Evolutionary conservation across 371 early-diverging fungal genomes (phyloP), one percentile per base, ranked within the genome.

Genomic region (Haplosporangium sp.): DNA sequence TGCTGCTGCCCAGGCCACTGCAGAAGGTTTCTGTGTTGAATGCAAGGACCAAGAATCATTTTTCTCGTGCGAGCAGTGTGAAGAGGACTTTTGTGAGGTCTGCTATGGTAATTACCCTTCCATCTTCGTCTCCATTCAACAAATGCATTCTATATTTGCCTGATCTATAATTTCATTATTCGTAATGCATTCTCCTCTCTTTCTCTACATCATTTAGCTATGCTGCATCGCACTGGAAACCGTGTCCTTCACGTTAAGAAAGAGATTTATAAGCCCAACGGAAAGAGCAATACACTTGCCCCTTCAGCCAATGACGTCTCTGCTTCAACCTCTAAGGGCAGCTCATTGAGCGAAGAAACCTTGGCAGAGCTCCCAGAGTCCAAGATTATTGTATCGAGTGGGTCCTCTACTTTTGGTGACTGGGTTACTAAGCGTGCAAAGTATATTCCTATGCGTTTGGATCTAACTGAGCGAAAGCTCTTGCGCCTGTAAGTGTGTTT

Each of bases 361-460:
- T 19, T 75, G 63, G 20, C 58, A 19, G 85, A 76, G 5, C 56
- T 71, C 3, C 70, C 72, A 69, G 73, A 71, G 27, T 60, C 81
- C 65, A 79, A 83, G 66, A 78, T 86, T n/a, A 85, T 74, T 40
- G 69, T 85, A 56, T 82, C 87, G 11, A 64, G 71, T 20, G 85
- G 82, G 13, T 86, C 83, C 10, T 66, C 83, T 1, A 72, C 82
- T 42, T 89, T 93, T 72, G 91, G 91, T 3, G 89, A 89, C 61
- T 94, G 94, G 91, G 93, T 96, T 83, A 85, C 86, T 57, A 93
- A 91, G 76, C 91, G 97, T 27, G 85, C 97, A 53, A 96, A 96
- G 84, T 96, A 87, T 79, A 97, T 98, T 72, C 99, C 99, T 4
- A 74, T 98, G 71, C 93, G 99, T 35, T 85, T 98, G 77, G 91